Percentiles rank a stretch among this genome's conserved stretches.
phyloP scores from a whole-genome alignment of 306 rosid species.

The Rosa rugosa region DNA sequence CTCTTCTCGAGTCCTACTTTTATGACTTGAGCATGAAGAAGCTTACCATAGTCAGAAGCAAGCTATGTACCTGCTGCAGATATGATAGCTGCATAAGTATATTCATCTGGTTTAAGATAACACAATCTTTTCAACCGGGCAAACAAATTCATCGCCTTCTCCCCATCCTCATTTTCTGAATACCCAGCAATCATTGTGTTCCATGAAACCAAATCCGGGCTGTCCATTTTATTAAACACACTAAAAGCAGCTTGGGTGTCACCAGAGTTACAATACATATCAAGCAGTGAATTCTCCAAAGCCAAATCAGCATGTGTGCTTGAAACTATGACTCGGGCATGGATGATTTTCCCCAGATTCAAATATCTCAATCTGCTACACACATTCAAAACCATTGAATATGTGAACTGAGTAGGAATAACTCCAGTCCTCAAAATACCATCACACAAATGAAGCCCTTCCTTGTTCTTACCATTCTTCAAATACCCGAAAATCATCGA shows the following conservation, averaged over 20 bases:
- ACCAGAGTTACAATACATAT: conserved; percentile 75
- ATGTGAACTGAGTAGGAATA: conserved; percentile 59
- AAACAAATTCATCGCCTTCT: conserved; percentile 59
- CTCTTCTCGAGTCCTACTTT: conserved; percentile 57
- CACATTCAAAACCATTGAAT: conserved; percentile 62
- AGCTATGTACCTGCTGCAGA: conserved; percentile 45
- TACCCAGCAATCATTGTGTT: conserved; percentile 82
- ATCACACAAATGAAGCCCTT: conserved; percentile 44
- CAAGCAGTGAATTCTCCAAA: conserved; percentile 70
- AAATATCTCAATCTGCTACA: conserved; percentile 52
- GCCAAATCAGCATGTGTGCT: conserved; percentile 50
- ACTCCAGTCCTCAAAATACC: conserved; percentile 51
- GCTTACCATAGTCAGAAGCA: conserved; percentile 47
- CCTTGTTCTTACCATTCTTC: conserved; percentile 42
- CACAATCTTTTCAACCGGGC: conserved; percentile 35
- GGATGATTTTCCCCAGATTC: conserved; percentile 51
- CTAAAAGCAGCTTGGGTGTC: conserved; percentile 42
- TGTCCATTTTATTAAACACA: conserved; percentile 49
- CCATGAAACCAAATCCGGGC: conserved; percentile 73
- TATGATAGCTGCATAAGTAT: conserved; percentile 65
- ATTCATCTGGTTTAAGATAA: conserved; percentile 60
- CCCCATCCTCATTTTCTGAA: conserved; percentile 57
- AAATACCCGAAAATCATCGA: conserved; percentile 63
- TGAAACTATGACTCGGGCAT: conserved; percentile 54
- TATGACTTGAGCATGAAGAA: conserved; percentile 66